phyloP scores from a whole-genome alignment of 768 basidiomycete genomes.

The Macrolepiota fuliginosa region DNA sequence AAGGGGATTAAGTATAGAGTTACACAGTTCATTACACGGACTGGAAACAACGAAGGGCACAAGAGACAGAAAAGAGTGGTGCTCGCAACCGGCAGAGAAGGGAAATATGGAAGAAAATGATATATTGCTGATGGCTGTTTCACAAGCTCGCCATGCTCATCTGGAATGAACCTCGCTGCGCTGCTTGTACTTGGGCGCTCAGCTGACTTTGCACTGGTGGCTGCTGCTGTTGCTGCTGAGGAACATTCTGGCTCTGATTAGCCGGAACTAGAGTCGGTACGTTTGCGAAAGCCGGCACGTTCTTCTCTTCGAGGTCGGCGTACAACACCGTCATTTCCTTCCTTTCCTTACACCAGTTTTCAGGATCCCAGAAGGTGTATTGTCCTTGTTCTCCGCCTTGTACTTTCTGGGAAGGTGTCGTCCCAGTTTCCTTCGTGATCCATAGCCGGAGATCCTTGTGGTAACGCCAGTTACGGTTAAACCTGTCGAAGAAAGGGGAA shows the following conservation, averaged over 20 bases:
- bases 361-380: slow-evolving; percentile 89
- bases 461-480: slow-evolving; percentile 93
- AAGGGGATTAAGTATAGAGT: slow-evolving; percentile 19
- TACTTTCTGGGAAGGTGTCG: slow-evolving; percentile 72
- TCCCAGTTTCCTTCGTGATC: slow-evolving; percentile 88
- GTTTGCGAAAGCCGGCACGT: slow-evolving; percentile 54
- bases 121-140: slow-evolving; percentile 16
- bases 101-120: slow-evolving; percentile 15
- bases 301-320: slow-evolving; percentile 74
- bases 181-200: slow-evolving; percentile 34
- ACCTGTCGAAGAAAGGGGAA: slow-evolving; percentile 44
- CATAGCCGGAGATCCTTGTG: slow-evolving; percentile 86
- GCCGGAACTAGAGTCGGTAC: slow-evolving; percentile 33
- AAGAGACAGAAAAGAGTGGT: background rate
- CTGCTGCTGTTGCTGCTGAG: slow-evolving; percentile 11
- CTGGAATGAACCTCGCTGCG: slow-evolving; percentile 44
- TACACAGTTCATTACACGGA: slow-evolving; percentile 15
- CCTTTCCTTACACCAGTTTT: slow-evolving; percentile 73
- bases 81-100: slow-evolving; percentile 11
- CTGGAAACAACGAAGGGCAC: slow-evolving; percentile 15
- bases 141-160: slow-evolving; percentile 52
- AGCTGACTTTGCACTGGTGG: slow-evolving; percentile 29
- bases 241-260: slow-evolving; percentile 5
- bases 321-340: slow-evolving; percentile 79
- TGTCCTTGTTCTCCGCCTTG: slow-evolving; percentile 82